A percentile compares a stretch with the other conserved stretches of the same genome.
Evolutionary conservation across 2,329 filamentous ascomycete genomes (phyloP).

Genomic region (Lasiodiplodia sp.): DNA sequence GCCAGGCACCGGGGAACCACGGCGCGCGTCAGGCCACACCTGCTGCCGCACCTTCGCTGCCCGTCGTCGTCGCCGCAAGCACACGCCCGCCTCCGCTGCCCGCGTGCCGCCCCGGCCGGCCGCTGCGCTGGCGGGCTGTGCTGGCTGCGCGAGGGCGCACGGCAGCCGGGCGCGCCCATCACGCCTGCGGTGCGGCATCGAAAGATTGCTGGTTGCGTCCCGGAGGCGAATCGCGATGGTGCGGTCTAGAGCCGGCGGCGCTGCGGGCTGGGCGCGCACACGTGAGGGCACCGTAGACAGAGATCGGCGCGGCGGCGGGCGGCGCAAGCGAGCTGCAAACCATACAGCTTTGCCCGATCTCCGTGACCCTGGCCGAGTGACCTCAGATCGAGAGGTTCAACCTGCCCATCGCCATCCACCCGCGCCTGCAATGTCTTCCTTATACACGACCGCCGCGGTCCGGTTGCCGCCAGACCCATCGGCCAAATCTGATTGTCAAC

Average conservation of each 20-base stretch:
- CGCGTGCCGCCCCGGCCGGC: not conserved
- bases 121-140: not conserved
- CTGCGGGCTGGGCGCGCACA: not conserved
- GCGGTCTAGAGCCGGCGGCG: constrained; percentile 21
- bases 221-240: not conserved
- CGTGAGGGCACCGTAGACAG: constrained; percentile 16
- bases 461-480: not conserved
- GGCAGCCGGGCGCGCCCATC: constrained; percentile 3
- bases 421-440: constrained; percentile 13
- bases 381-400: constrained; percentile 21
- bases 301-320: constrained; percentile 5
- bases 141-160: not conserved
- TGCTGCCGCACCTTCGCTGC: not conserved
- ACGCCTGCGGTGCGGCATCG: not conserved
- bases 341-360: constrained; percentile 26
- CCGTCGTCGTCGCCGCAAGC: not conserved
- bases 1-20: constrained; percentile 3
- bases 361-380: constrained; percentile 9
- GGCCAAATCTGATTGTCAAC: not conserved
- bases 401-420: constrained; percentile 27
- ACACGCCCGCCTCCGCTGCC: not conserved
- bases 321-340: constrained; percentile 27
- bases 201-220: not conserved
- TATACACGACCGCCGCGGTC: constrained; percentile 27
- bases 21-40: constrained; percentile 4